Percentiles rank a stretch among this genome's conserved stretches.
phyloP scores from a whole-genome alignment of 306 rosid genomes.

The Herpetospermum pedunculosum region DNA sequence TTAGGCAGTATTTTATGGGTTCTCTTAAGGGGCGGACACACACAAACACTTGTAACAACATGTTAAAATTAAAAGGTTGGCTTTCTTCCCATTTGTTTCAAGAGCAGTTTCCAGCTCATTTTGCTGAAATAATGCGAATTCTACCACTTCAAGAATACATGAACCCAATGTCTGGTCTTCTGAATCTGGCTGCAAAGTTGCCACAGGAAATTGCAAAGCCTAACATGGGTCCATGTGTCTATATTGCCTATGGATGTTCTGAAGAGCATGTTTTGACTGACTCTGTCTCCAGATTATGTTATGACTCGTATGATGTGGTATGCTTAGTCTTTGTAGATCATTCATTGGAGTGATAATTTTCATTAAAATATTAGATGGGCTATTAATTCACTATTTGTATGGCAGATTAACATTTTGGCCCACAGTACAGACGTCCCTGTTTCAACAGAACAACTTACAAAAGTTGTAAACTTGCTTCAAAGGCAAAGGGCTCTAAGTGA shows the following conservation, averaged over 20 bases:
- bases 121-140: slow-evolving; percentile 53
- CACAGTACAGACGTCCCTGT: slow-evolving; percentile 58
- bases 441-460: slow-evolving; percentile 61
- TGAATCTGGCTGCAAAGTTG: slow-evolving; percentile 72
- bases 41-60: slow-evolving; percentile 53
- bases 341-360: neutral
- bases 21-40: slow-evolving; percentile 50
- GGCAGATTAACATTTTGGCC: slow-evolving; percentile 87
- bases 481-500: slow-evolving; percentile 46
- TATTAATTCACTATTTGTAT: slow-evolving; percentile 8
- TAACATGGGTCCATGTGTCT: slow-evolving; percentile 73
- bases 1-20: slow-evolving; percentile 71
- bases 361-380: neutral
- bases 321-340: slow-evolving; percentile 11
- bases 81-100: slow-evolving; percentile 78
- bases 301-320: slow-evolving; percentile 71
- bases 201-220: slow-evolving; percentile 53
- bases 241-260: slow-evolving; percentile 58
- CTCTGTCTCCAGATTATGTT: slow-evolving; percentile 59
- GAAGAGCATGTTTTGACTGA: slow-evolving; percentile 44
- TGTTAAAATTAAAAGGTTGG: slow-evolving; percentile 74
- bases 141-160: slow-evolving; percentile 87
- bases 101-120: slow-evolving; percentile 88
- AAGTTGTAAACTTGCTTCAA: slow-evolving; percentile 59
- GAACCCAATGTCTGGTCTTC: slow-evolving; percentile 80